These are phyloP conservation scores for Mallotus repandus DNA, from an alignment of 441 rosid species.

Conservation along the genomic window DNA sequence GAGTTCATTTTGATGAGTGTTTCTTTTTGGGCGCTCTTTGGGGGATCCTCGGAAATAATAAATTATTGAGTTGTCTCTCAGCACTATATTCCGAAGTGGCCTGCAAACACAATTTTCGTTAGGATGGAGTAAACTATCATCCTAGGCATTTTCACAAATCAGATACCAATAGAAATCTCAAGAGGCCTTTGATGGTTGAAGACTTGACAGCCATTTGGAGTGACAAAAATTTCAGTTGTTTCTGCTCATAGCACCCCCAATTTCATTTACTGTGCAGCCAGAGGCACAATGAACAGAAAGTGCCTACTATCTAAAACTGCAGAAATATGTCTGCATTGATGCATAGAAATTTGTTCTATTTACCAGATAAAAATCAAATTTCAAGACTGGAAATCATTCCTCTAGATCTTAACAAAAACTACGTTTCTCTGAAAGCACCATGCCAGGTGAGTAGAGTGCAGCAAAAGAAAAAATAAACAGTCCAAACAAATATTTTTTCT, in stretches of 20 bases:
- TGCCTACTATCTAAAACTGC: background rate
- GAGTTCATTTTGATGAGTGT: slow-evolving; percentile 50
- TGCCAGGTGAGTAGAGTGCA: background rate
- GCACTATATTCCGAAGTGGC: slow-evolving; percentile 80
- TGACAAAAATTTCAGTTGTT: background rate
- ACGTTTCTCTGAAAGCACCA: background rate
- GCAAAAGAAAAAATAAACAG: background rate
- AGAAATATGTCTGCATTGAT: background rate
- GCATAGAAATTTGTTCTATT: background rate
- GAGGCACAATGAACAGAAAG: background rate
- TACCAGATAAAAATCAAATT: no score
- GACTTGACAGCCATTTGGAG: background rate
- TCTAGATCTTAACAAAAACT: background rate
- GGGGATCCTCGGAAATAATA: slow-evolving; percentile 56
- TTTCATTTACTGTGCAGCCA: background rate
- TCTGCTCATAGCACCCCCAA: no score
- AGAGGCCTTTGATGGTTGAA: background rate
- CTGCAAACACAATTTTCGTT: slow-evolving; percentile 39
- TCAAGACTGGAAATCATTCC: background rate
- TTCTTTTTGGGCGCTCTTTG: slow-evolving; percentile 36
- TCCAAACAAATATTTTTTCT: background rate
- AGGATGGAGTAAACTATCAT: background rate
- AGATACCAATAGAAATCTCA: background rate
- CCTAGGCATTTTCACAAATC: background rate
- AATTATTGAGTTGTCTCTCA: slow-evolving; percentile 69